Evolutionary conservation across 768 basidiomycete species (phyloP).

Genomic region (Agaricus sinodeliciosus): DNA sequence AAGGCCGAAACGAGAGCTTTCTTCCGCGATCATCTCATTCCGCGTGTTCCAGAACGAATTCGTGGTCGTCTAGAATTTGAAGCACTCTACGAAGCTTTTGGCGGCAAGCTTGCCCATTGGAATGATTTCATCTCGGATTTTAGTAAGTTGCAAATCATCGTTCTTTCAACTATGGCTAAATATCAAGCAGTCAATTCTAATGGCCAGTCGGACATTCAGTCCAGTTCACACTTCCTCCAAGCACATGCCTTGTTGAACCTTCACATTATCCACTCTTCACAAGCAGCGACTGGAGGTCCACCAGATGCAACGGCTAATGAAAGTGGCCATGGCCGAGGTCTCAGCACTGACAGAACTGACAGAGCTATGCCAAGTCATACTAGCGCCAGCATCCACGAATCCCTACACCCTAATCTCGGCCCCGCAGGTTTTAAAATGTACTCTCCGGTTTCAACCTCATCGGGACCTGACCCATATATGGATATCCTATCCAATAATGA

Average conservation of each 20-base stretch:
- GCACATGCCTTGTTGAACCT: constrained; percentile 79
- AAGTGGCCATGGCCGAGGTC: constrained; percentile 5
- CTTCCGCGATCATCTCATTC: constrained; percentile 58
- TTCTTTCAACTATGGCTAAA: neutral
- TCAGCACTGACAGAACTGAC: neutral
- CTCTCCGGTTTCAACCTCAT: constrained; percentile 32
- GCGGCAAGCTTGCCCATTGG: constrained; percentile 82
- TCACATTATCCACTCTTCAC: constrained; percentile 81
- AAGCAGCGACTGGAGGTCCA: constrained; percentile 33
- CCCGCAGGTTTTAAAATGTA: constrained; percentile 62
- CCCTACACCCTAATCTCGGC: constrained; percentile 51
- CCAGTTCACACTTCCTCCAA: constrained; percentile 76
- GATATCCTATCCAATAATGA: constrained; percentile 18
- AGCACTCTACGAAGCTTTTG: constrained; percentile 68
- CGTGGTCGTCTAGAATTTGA: constrained; percentile 59
- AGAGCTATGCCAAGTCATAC: constrained; percentile 17
- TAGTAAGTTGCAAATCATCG: constrained; percentile 30
- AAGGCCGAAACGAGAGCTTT: constrained; percentile 64
- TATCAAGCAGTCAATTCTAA: constrained; percentile 54
- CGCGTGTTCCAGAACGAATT: constrained; percentile 63
- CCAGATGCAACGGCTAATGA: constrained; percentile 15
- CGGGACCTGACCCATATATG: constrained; percentile 19
- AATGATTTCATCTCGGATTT: constrained; percentile 75
- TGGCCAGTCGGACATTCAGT: constrained; percentile 44
- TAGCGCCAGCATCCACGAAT: constrained; percentile 36